Evolutionary conservation across 2,329 filamentous ascomycete species (phyloP).

Genomic region (Fusarium anguioides): DNA sequence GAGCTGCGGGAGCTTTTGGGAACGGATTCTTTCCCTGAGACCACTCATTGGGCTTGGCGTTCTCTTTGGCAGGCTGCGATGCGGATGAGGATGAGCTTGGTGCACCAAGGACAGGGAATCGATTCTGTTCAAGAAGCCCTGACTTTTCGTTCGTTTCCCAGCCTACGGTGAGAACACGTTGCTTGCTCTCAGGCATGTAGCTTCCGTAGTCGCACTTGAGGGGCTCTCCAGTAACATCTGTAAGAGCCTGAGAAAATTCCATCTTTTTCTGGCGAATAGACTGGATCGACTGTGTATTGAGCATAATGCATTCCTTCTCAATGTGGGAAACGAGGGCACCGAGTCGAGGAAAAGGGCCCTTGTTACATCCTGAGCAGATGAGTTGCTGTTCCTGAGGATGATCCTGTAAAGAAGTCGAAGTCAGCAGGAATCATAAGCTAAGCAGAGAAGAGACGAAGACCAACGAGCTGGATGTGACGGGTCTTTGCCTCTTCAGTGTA

Average conservation of each 20-base stretch:
- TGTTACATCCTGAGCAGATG: conserved; percentile 59
- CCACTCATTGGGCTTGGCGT: conserved; percentile 28
- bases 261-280: conserved; percentile 52
- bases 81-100: conserved; percentile 4
- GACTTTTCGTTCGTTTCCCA: neutral
- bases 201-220: conserved; percentile 45
- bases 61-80: neutral
- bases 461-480: conserved; percentile 52
- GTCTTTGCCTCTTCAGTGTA: conserved; percentile 47
- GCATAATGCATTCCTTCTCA: conserved; percentile 54
- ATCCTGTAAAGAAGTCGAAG: conserved; percentile 46
- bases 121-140: conserved; percentile 7
- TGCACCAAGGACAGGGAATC: conserved; percentile 31
- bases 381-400: conserved; percentile 57
- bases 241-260: conserved; percentile 49
- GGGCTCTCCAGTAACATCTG: conserved; percentile 41
- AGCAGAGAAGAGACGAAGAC: conserved; percentile 12
- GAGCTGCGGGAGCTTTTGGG: conserved; percentile 35
- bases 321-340: conserved; percentile 58
- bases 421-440: conserved; percentile 8
- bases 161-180: neutral
- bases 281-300: conserved; percentile 51
- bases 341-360: conserved; percentile 51
- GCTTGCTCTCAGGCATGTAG: conserved; percentile 39
- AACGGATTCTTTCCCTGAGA: conserved; percentile 40